phyloP scores from a whole-genome alignment of 176 grass and related monocot genomes.

The Carex scoparia region DNA sequence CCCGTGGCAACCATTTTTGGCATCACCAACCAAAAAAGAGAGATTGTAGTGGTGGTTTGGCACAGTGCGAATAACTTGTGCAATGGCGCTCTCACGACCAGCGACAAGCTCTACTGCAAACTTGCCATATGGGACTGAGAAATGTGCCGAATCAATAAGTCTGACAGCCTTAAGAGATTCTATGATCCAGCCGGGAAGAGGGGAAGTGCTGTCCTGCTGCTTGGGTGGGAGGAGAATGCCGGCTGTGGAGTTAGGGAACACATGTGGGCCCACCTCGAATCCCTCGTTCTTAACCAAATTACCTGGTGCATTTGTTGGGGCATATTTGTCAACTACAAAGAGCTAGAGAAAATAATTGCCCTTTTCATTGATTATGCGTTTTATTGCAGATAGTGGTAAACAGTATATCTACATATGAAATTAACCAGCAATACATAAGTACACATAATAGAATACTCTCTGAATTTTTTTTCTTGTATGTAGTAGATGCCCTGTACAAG shows the following conservation, averaged over 20 bases:
- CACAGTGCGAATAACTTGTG: constrained; percentile 87
- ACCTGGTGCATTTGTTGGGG: constrained; percentile 23
- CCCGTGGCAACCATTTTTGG: constrained; percentile 82
- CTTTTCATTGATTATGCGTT: background rate
- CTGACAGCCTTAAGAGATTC: constrained; percentile 97
- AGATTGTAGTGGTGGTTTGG: constrained; percentile 63
- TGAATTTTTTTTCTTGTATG: background rate
- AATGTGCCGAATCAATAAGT: constrained; percentile 75
- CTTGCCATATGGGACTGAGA: constrained; percentile 60
- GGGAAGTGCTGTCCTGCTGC: constrained; percentile 75
- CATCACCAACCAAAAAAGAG: constrained; percentile 72
- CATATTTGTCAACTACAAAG: background rate
- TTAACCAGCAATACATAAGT: background rate
- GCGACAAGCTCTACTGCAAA: constrained; percentile 92
- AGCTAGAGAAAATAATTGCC: background rate
- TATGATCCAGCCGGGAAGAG: constrained; percentile 93
- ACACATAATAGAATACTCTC: background rate
- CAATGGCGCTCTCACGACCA: constrained; percentile 87
- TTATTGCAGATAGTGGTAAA: background rate
- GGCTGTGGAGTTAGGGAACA: constrained; percentile 71
- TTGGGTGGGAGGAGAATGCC: constrained; percentile 66
- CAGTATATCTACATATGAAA: background rate
- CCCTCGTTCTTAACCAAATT: constrained; percentile 88
- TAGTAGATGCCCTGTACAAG: background rate
- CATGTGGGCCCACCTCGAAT: constrained; percentile 70